Conservation (phyloP, 192 early-diverging fungal species). For the Backusella circina region DNA sequence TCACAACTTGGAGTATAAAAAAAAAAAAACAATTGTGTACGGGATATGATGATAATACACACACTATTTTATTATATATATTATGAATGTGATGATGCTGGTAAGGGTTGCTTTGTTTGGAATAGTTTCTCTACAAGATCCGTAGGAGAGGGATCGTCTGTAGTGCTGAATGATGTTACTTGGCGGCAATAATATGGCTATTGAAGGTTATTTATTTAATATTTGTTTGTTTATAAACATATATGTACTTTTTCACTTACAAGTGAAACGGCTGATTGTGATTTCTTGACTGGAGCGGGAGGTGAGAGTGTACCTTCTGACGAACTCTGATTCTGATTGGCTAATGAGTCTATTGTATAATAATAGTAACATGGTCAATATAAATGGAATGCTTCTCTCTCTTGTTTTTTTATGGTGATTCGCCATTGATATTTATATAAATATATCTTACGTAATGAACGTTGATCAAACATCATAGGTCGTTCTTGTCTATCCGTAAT, state of each 20-base stretch:
- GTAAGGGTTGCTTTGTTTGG: slow-evolving; percentile 5
- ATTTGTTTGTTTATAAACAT: not conserved
- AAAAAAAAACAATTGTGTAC: no score
- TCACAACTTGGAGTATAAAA: no score
- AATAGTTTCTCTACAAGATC: slow-evolving; percentile 29
- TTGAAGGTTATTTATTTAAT: not conserved
- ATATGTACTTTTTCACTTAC: not conserved
- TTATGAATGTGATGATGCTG: not conserved
- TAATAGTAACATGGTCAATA: not conserved
- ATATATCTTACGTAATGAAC: not conserved
- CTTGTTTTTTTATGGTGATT: no score
- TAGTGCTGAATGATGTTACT: not conserved
- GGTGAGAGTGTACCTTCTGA: not conserved
- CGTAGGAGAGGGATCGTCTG: slow-evolving; percentile 20
- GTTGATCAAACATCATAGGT: slow-evolving; percentile 4
- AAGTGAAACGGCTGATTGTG: slow-evolving; percentile 23
- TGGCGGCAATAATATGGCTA: slow-evolving; percentile 10
- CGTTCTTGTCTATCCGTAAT: slow-evolving; percentile 27
- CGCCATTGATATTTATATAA: no score
- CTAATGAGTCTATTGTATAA: not conserved
- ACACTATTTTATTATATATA: not conserved
- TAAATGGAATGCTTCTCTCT: not conserved
- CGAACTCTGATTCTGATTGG: not conserved
- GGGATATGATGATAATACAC: not conserved
- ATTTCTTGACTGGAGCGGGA: slow-evolving; percentile 14